Evolutionary conservation across 441 rosid genomes (phyloP).

Genomic region (Hura crepitans): DNA sequence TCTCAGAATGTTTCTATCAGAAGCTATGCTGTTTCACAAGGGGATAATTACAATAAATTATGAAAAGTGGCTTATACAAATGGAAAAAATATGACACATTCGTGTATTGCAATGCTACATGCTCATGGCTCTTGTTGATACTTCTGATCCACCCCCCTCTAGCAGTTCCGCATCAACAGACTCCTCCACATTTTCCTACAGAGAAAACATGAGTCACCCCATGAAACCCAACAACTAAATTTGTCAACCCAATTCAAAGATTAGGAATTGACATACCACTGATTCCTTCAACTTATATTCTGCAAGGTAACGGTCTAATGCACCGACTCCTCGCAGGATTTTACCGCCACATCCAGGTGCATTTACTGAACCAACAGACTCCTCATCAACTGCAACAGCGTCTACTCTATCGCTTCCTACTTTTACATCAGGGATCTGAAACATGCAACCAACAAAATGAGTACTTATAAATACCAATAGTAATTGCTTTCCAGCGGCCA

Average conservation of each 20-base stretch:
- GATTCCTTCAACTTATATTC: slow-evolving; percentile 38
- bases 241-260: neutral
- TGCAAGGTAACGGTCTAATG: slow-evolving; percentile 51
- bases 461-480: neutral
- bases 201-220: neutral
- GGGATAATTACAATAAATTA: slow-evolving; percentile 40
- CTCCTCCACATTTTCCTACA: slow-evolving; percentile 45
- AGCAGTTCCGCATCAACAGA: slow-evolving; percentile 39
- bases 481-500: neutral
- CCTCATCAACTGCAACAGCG: slow-evolving; percentile 77
- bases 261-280: slow-evolving; percentile 35
- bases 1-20: slow-evolving; percentile 19
- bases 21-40: slow-evolving; percentile 27
- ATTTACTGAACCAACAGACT: slow-evolving; percentile 55
- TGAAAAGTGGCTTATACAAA: slow-evolving; percentile 26
- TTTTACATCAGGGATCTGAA: slow-evolving; percentile 81
- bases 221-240: neutral
- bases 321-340: slow-evolving; percentile 70
- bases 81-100: slow-evolving; percentile 1
- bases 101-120: slow-evolving; percentile 38
- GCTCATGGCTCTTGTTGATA: slow-evolving; percentile 65
- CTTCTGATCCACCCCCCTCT: slow-evolving; percentile 52
- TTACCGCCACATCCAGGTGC: slow-evolving; percentile 67
- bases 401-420: slow-evolving; percentile 61
- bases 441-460: slow-evolving; percentile 11